Base-by-base conservation (phyloP, 2,329 filamentous ascomycete genomes). In the Epichloe uncinata region DNA sequence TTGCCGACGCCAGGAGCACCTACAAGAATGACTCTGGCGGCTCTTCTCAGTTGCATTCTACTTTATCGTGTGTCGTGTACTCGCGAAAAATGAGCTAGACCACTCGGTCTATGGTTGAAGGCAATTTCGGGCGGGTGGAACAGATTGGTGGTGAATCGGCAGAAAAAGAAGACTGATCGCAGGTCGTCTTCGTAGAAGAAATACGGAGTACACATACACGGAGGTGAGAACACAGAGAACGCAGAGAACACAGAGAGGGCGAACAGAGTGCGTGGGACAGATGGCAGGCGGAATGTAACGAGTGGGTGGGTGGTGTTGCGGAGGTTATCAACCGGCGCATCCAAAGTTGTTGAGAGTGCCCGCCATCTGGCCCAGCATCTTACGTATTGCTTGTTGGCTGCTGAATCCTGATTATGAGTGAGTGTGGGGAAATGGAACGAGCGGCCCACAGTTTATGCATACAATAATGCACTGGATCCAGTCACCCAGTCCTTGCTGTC, bases 1-100 rank as follows among this genome's bases (percentile, higher is more conserved):
- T 98, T 98, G 55, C 93, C 93, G 51, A 95, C 93, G 52, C 90
- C 90, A n/a, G 93, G 93, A 48, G 91, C 90, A 59, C 93, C 93
- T 60, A 98, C 81, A 57, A 98, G 81, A 63, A 98, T 97, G 55
- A 97, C 84, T 55, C 93, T 85, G 49, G 93, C 93, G 51, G 93
- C 91, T 69, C 77, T 82, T 57, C 76, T 78, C 62, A 94, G 79
- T 70, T 80, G 75, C 79, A 83, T 82, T 56, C 62, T 63, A 83
- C 82, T 54, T 59, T 63, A 58, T 51, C 56, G 55, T 53, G 35
- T 26, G n/a, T 30, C 11, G n/a, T 40, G 4, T 35, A 26, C 35
- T 30, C 16, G 16, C 8, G 9, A n/a, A 2, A 11, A 11, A 46
- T 36, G 8, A 13, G 22, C 13, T n/a, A 1, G 16, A 15, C 15